phyloP scores from a whole-genome alignment of 163 green algal species.

The Coccomyxa subellipsoidea region DNA sequence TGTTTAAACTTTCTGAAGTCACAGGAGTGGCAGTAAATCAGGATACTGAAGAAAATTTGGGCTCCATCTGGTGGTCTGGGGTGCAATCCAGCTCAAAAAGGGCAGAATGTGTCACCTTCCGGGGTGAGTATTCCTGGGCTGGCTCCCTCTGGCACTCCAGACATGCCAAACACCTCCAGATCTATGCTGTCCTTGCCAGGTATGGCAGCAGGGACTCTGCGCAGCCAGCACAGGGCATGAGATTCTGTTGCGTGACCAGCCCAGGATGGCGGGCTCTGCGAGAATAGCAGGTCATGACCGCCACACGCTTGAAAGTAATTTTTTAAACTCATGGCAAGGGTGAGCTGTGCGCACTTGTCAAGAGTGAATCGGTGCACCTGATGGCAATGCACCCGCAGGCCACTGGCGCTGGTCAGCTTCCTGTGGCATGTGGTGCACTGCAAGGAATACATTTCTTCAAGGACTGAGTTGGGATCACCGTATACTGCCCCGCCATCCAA shows the following conservation, averaged over 20 bases:
- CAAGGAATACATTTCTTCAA: too few species aligned
- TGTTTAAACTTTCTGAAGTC: too few species aligned
- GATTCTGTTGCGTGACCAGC: not conserved
- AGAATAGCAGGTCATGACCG: too few species aligned
- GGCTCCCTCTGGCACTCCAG: slow-evolving; percentile 71
- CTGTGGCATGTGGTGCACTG: slow-evolving; percentile 74
- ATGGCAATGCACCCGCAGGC: slow-evolving; percentile 62
- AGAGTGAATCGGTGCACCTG: slow-evolving; percentile 80
- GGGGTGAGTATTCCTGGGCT: slow-evolving; percentile 26
- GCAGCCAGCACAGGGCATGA: not conserved
- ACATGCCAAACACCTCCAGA: slow-evolving; percentile 91
- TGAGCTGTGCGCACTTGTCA: slow-evolving; percentile 42
- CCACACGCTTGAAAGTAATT: too few species aligned
- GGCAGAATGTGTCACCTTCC: slow-evolving; percentile 4
- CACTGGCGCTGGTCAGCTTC: slow-evolving; percentile 77
- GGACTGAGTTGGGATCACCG: too few species aligned
- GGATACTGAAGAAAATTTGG: too few species aligned
- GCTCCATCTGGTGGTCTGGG: too few species aligned
- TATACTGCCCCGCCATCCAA: too few species aligned
- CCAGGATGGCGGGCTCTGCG: not conserved
- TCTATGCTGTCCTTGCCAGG: slow-evolving; percentile 65
- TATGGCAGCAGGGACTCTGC: slow-evolving; percentile 73
- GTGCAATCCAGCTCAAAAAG: too few species aligned
- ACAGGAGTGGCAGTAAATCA: too few species aligned
- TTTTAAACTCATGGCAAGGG: not conserved